These are phyloP conservation scores for Incumbomyces delicatus DNA, from an alignment of 2,329 filamentous ascomycete species.

Conservation along the genomic window DNA sequence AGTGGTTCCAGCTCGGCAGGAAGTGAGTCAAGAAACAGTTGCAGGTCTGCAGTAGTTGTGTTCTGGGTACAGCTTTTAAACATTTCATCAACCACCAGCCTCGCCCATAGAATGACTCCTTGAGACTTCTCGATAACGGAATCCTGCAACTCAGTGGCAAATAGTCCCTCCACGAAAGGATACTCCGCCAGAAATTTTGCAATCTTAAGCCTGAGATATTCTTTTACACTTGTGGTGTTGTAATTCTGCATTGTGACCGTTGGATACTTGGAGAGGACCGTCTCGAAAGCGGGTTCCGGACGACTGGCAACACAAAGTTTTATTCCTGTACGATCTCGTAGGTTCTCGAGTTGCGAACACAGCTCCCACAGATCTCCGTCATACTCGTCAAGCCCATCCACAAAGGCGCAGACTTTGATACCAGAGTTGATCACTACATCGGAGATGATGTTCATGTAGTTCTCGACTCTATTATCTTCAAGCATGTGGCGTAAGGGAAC, in stretches of 20 bases:
- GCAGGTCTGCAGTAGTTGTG: neutral
- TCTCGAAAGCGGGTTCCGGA: slow-evolving; percentile 8
- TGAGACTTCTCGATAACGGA: slow-evolving; percentile 29
- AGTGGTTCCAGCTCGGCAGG: slow-evolving; percentile 9
- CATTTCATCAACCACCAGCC: slow-evolving; percentile 36
- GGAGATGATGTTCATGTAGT: neutral
- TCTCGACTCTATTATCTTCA: neutral
- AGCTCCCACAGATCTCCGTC: slow-evolving; percentile 2
- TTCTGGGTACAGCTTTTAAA: slow-evolving; percentile 3
- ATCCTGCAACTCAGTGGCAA: neutral
- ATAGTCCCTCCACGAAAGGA: neutral
- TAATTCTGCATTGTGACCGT: slow-evolving; percentile 1
- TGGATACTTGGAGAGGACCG: neutral
- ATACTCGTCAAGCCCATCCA: slow-evolving; percentile 11
- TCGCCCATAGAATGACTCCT: slow-evolving; percentile 39
- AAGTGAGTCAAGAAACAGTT: neutral
- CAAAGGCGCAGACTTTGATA: slow-evolving; percentile 4
- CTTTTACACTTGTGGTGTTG: slow-evolving; percentile 4
- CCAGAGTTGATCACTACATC: neutral
- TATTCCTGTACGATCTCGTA: neutral
- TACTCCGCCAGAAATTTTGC: neutral
- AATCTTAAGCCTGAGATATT: slow-evolving; percentile 3
- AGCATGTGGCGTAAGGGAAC: neutral
- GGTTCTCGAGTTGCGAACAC: slow-evolving; percentile 2
- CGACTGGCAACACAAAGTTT: slow-evolving; percentile 10